Percentiles rank a stretch among this genome's conserved stretches.
phyloP scores from a whole-genome alignment of 2,329 filamentous ascomycete species.

The Calycina herbarum region DNA sequence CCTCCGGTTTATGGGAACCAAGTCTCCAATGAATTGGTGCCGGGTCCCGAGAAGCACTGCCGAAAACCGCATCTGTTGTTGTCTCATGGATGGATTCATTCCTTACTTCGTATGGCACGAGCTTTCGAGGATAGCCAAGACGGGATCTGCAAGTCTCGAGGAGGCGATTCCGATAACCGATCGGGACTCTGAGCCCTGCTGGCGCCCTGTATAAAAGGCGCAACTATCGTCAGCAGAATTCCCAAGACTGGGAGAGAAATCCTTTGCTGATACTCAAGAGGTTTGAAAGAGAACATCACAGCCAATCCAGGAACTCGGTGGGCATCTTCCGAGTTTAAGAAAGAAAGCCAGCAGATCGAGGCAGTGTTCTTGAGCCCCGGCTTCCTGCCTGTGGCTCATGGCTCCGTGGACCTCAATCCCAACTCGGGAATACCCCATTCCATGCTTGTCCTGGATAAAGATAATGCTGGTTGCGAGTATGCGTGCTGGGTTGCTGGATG shows the following conservation, averaged over 20 bases:
- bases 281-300: neutral
- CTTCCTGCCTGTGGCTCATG: neutral
- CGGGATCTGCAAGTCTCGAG: conserved; percentile 4
- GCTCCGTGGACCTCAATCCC: neutral
- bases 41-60: neutral
- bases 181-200: conserved; percentile 7
- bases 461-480: neutral
- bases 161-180: conserved; percentile 6
- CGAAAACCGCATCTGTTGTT: neutral
- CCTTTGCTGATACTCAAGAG: conserved; percentile 10
- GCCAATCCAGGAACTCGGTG: conserved; percentile 4
- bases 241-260: conserved; percentile 6
- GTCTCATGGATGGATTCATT: neutral
- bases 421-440: neutral
- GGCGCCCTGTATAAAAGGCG: conserved; percentile 14
- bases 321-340: conserved; percentile 6
- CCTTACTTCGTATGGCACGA: neutral
- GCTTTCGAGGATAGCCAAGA: conserved; percentile 11
- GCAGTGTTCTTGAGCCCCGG: neutral
- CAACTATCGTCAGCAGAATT: conserved; percentile 13
- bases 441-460: neutral
- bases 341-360: neutral
- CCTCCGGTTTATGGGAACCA: conserved; percentile 4
- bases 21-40: neutral
- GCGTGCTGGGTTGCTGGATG: neutral